Base-by-base conservation (phyloP, 352 stramenopile genomes). In the Globisporangium solare region DNA sequence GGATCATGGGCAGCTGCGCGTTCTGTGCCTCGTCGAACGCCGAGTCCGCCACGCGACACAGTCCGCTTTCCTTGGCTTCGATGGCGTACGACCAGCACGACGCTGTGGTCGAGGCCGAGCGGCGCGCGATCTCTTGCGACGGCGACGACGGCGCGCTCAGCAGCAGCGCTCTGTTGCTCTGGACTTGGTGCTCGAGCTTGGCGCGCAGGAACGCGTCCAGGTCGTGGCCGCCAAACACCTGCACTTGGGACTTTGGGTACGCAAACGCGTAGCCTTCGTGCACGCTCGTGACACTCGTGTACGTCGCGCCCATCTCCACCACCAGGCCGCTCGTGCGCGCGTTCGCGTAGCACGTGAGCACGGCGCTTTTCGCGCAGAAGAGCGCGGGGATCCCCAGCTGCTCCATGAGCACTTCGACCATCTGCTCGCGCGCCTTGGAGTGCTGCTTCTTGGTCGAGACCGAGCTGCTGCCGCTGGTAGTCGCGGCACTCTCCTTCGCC, bases 321-420 rank as follows among this genome's bases (percentile, higher is more conserved):
- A 93, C 81, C 2, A 93, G 61, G 1, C 83, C 83, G 59, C 73
- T 92, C 20, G 83, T 94, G 40, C 84, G 74, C 18, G 79, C 86
- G 60, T 91, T 92, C 17, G 86, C 81, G 56, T 93, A 95, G 49
- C 83, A 93, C 15, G 80, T 75, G 14, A 95, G 66, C 39, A 94
- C 86, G 6, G 83, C 74, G 56, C 79, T 87, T 57, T 95, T 95
- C 54, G 86, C 76, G 40, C 81, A 79, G 57, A 95, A 95, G 12
- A 94, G 62, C 13, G 83, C 86, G 2, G 83, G 79, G 48, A 83
- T 55, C 2, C 80, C 74, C 6, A 92, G 57, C 45, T 88, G 79
- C 54, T 95, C 86, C 79, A 95, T 92, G 15, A 94, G 70, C 46
- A 92, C 71, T 66, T 95, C 83, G 14, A 90, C 78, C 68, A 87